phyloP scores from a whole-genome alignment of 2,329 filamentous ascomycete genomes.

The Pseudodiploospora longispora region DNA sequence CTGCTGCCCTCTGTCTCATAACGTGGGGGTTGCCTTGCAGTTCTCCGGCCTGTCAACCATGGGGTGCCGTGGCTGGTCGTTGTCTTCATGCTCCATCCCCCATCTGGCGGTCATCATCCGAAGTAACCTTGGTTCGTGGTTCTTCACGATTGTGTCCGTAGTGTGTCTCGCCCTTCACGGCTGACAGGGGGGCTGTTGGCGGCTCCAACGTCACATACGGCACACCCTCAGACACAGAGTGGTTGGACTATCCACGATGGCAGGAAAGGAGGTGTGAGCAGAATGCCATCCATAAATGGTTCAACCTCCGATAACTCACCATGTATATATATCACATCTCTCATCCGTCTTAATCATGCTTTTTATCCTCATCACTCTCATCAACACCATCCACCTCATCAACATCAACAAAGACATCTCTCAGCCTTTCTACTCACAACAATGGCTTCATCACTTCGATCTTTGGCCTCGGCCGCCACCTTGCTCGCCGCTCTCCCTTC shows the following conservation, averaged over 20 bases:
- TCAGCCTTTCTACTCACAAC: background rate
- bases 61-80: too few species aligned
- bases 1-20: too few species aligned
- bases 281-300: too few species aligned
- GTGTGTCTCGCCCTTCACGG: background rate
- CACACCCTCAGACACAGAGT: too few species aligned
- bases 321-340: constrained; percentile 5
- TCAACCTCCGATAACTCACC: too few species aligned
- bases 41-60: too few species aligned
- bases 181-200: background rate
- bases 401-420: background rate
- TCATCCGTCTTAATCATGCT: background rate
- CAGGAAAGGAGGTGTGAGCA: too few species aligned
- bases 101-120: background rate
- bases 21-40: too few species aligned
- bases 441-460: constrained; percentile 7
- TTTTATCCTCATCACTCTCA: constrained; percentile 1
- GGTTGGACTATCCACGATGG: too few species aligned
- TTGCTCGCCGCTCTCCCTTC: constrained; percentile 19
- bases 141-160: background rate
- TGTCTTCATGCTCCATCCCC: too few species aligned
- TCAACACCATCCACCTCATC: too few species aligned
- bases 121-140: constrained; percentile 4
- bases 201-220: constrained; percentile 6
- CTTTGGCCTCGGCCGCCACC: constrained; percentile 12